Percentiles rank a stretch among this genome's conserved stretches.
Conservation (phyloP, 352 stramenopile genomes). For the Phytophthora fragariae region DNA sequence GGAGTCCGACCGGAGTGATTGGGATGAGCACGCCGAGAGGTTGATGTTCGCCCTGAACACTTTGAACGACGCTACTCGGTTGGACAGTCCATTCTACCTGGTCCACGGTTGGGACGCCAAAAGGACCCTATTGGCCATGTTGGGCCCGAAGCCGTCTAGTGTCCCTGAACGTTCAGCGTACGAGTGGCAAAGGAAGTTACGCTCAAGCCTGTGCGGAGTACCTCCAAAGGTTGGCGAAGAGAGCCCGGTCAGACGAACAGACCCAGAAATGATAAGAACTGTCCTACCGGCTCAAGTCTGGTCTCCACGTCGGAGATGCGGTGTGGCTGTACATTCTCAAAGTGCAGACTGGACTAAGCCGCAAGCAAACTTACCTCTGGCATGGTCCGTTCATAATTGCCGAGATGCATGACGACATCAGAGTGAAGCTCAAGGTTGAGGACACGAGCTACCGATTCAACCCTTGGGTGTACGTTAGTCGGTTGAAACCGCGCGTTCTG, state of each 20-base stretch:
- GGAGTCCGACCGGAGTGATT: constrained; percentile 38
- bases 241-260: background rate
- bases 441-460: background rate
- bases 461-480: background rate
- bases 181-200: constrained; percentile 8
- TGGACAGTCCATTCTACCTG: constrained; percentile 27
- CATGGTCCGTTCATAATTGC: constrained; percentile 8
- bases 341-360: background rate
- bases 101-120: constrained; percentile 27
- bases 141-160: background rate
- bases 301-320: background rate
- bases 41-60: constrained; percentile 36
- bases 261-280: background rate
- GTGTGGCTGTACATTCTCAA: constrained; percentile 4
- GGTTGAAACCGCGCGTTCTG: background rate
- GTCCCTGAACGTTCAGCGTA: background rate
- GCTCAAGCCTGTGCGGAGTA: constrained; percentile 3
- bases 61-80: constrained; percentile 15
- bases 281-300: background rate
- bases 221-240: constrained; percentile 1
- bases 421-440: background rate
- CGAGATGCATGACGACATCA: background rate
- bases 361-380: background rate
- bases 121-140: constrained; percentile 3
- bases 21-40: constrained; percentile 32